Evolutionary conservation across 2,329 filamentous ascomycete species (phyloP), one percentile per base, ranked within the genome.

Genomic region (Parasarocladium wereldwijsianum): DNA sequence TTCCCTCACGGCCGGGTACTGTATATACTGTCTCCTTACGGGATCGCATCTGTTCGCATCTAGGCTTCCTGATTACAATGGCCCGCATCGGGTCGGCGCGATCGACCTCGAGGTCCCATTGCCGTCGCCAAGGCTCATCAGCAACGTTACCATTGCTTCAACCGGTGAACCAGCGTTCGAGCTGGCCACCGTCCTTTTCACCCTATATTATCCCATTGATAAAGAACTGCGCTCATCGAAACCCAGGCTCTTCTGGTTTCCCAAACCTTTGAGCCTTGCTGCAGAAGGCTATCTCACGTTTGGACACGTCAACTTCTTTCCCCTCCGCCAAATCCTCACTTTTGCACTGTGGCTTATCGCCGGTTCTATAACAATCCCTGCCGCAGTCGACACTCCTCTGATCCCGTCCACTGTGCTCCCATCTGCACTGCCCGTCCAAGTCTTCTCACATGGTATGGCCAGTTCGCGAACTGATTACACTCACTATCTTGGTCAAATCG

Each of bases 381-480:
- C 62, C 4, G 50, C 51, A 8, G 60, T 65, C 1, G 61, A 65
- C 29, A 55, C 49, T 0, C 60, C 62, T 0, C 39, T 66, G 1
- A 31, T 54, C 22, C 33, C 44, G 26, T 16, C 42, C 20, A 11
- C 27, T 6, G 18, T 11, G 7, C n/a, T 13, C 5, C 8, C 26
- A 9, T 29, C 27, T 5, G 8, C 22, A 29, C 51, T 60, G 17
- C 60, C 62, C 7, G 48, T 66, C 35, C 45, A 66, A 34, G 44
- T 67, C 38, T 65, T 68, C 40, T 65, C 63, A 5, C 64, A 68
- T 37, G 64, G 64, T 24, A 61, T 61, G 44, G 62, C 60, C 15
- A 59, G 56, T 24, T 61, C 57, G 1, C 46, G 63, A 14, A 64
- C 60, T 2, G 62, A 66, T 40, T 68, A 68, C 44, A 64, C 62